Conservation (phyloP, 495 filamentous ascomycete species). For the Neurospora sp. region DNA sequence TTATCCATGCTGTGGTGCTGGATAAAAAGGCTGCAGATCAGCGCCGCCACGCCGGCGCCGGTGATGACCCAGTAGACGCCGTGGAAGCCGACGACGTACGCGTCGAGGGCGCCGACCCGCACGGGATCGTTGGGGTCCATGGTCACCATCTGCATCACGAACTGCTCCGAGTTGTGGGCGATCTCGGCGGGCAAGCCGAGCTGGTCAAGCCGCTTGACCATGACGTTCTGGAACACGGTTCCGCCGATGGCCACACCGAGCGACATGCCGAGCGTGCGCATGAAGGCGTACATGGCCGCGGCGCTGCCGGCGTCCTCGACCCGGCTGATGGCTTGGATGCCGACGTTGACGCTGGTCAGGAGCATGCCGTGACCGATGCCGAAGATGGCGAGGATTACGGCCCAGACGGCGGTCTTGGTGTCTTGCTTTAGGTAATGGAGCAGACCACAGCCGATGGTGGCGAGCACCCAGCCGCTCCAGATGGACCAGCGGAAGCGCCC, state of each 20-base stretch:
- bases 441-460: conserved; percentile 38
- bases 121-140: conserved; percentile 15
- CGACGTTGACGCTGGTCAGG: conserved; percentile 40
- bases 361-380: conserved; percentile 46
- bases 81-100: conserved; percentile 19
- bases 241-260: conserved; percentile 54
- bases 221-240: conserved; percentile 50
- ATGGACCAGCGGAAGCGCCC: conserved; percentile 45
- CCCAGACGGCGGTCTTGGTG: conserved; percentile 38
- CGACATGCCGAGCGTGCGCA: conserved; percentile 52
- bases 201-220: conserved; percentile 32
- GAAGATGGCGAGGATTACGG: conserved; percentile 40
- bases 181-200: conserved; percentile 28
- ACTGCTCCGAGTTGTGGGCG: conserved; percentile 35
- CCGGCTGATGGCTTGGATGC: conserved; percentile 41
- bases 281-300: conserved; percentile 48
- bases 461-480: conserved; percentile 47
- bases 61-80: conserved; percentile 20
- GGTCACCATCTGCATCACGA: conserved; percentile 26
- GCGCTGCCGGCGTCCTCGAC: conserved; percentile 44
- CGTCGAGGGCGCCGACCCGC: conserved; percentile 15
- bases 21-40: conserved; percentile 14
- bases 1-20: conserved; percentile 20
- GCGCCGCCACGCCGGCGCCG: conserved; percentile 7
- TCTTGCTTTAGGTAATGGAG: conserved; percentile 34